Conservation (phyloP, 1,284 basidiomycete species). For the Cutaneotrichosporon cavernicola region DNA sequence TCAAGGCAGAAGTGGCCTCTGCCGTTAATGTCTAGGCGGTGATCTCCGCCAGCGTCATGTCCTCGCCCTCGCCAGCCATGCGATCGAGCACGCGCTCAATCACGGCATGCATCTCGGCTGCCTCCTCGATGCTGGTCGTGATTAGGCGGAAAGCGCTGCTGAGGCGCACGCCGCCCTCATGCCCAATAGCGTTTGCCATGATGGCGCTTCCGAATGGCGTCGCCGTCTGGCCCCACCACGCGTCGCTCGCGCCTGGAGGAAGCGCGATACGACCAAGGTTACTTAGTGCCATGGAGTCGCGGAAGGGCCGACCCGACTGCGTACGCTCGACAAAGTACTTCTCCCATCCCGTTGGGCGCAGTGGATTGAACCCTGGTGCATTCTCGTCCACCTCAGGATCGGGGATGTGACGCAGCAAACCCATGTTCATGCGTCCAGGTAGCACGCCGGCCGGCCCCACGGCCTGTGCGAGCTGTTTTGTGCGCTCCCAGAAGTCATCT, state of each 20-base stretch:
- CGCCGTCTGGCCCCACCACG: constrained; percentile 38
- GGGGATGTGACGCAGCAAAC: constrained; percentile 40
- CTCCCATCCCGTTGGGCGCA: constrained; percentile 43
- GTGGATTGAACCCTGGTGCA: constrained; percentile 19
- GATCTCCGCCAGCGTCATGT: constrained; percentile 16
- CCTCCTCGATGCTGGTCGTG: constrained; percentile 18
- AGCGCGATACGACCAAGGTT: constrained; percentile 39
- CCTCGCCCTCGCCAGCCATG: constrained; percentile 14
- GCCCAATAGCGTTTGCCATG: constrained; percentile 32
- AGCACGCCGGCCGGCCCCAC: constrained; percentile 3
- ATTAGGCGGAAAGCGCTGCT: constrained; percentile 32
- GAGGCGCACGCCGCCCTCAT: constrained; percentile 36
- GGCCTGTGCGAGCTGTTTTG: neutral
- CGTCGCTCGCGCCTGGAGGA: constrained; percentile 32
- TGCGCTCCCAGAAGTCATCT: constrained; percentile 34
- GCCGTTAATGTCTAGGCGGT: constrained; percentile 3
- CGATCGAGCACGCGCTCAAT: constrained; percentile 17
- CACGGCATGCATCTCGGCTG: constrained; percentile 6
- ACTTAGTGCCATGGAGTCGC: constrained; percentile 31
- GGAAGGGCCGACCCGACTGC: constrained; percentile 18
- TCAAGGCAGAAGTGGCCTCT: too few species aligned
- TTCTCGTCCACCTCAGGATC: constrained; percentile 21
- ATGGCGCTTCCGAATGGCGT: constrained; percentile 30
- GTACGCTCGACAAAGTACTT: constrained; percentile 34
- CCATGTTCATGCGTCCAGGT: constrained; percentile 31